These are phyloP conservation scores for Gautieria morchelliformis DNA, from an alignment of 768 basidiomycete species.

Conservation along the genomic window DNA sequence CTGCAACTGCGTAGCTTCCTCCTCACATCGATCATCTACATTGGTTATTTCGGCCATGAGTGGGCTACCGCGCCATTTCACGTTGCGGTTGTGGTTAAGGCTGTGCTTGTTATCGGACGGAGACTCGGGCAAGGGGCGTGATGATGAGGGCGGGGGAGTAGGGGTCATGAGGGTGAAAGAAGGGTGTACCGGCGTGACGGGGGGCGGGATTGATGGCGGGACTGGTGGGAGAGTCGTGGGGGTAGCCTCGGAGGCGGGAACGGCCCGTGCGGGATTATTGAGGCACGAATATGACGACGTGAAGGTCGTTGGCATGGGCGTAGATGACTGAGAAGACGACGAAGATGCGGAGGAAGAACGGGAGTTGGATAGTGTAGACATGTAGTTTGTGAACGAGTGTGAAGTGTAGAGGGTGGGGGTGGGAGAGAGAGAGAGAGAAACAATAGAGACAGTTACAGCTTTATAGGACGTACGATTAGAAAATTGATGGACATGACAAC, in stretches of 20 bases:
- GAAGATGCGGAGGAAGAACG: conserved; percentile 5
- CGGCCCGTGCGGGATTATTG: background rate
- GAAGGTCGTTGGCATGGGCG: background rate
- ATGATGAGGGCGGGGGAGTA: background rate
- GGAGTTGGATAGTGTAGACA: background rate
- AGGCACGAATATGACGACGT: conserved; percentile 1
- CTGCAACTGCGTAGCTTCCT: too few relatives aligned
- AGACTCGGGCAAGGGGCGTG: background rate
- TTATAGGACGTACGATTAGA: too few relatives aligned
- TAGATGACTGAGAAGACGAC: conserved; percentile 3
- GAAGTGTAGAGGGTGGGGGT: background rate
- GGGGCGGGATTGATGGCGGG: background rate
- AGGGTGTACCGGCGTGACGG: background rate
- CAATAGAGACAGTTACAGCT: background rate
- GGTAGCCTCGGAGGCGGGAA: background rate
- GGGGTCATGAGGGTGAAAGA: background rate
- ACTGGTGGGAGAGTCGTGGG: too few relatives aligned
- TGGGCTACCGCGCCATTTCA: background rate
- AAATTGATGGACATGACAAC: too few relatives aligned
- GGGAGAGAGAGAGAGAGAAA: background rate
- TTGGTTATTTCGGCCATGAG: background rate
- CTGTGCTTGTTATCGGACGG: background rate
- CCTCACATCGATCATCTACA: background rate
- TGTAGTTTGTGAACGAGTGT: background rate
- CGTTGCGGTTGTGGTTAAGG: background rate